Conservation (phyloP, 306 rosid genomes). For the Geum urbanum region DNA sequence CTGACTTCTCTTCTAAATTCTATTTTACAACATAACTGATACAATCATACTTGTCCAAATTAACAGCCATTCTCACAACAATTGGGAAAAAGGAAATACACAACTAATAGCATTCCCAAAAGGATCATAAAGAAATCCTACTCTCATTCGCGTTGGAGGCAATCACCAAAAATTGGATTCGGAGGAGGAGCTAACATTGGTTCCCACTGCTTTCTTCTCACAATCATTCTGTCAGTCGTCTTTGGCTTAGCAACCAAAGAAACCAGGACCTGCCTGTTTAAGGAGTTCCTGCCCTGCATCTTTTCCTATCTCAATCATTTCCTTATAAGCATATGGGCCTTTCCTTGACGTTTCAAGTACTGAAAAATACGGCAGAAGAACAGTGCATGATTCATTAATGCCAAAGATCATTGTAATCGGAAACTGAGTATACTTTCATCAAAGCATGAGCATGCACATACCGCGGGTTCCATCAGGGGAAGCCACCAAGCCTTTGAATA, state of each 20-base stretch:
- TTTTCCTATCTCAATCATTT: constrained; percentile 73
- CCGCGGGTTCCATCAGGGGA: constrained; percentile 80
- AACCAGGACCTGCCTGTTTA: constrained; percentile 72
- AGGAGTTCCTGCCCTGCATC: constrained; percentile 91
- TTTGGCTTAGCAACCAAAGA: constrained; percentile 46
- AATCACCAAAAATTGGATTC: constrained; percentile 9
- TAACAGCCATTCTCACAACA: background rate
- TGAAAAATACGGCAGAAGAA: constrained; percentile 24
- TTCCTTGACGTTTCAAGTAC: constrained; percentile 78
- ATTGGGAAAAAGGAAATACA: background rate
- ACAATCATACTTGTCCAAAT: background rate
- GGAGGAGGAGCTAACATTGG: background rate
- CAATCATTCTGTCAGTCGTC: background rate
- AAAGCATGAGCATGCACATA: constrained; percentile 22
- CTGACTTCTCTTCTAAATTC: constrained; percentile 15
- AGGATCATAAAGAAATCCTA: constrained; percentile 4
- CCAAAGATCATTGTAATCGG: background rate
- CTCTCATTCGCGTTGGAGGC: background rate
- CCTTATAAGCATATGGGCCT: constrained; percentile 57
- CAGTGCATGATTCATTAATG: background rate
- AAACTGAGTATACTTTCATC: constrained; percentile 11
- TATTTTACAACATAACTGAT: constrained; percentile 16
- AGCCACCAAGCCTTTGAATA: constrained; percentile 82
- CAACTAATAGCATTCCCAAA: background rate
- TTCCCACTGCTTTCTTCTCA: background rate